Evolutionary conservation across 192 early-diverging fungal genomes (phyloP).

Genomic region (Dimargaris cristalligena): DNA sequence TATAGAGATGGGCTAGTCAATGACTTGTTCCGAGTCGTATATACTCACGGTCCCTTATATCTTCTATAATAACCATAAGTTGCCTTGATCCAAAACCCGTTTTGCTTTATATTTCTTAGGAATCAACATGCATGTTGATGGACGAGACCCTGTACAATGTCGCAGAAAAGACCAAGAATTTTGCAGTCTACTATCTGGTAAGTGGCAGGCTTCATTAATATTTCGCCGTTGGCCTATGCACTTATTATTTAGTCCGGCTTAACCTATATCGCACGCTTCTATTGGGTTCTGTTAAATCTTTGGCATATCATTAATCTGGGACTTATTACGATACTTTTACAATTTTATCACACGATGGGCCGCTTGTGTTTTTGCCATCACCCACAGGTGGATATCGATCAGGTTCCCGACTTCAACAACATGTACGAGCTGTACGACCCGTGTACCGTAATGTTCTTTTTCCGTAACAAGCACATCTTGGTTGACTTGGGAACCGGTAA

Average conservation of each 20-base stretch:
- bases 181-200: conserved; percentile 89
- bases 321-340: too few species aligned
- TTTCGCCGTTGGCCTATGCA: too few species aligned
- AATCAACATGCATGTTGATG: conserved; percentile 91
- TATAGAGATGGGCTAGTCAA: too few species aligned
- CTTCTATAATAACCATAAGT: too few species aligned
- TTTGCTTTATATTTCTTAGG: conserved; percentile 25
- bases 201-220: too few species aligned
- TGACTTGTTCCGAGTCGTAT: too few species aligned
- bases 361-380: neutral
- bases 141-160: conserved; percentile 89
- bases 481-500: conserved; percentile 97
- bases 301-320: too few species aligned
- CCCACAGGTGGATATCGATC: conserved; percentile 60
- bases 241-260: too few species aligned
- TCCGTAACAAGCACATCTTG: conserved; percentile 94
- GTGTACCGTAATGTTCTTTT: conserved; percentile 97
- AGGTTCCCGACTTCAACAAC: conserved; percentile 85
- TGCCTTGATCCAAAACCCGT: too few species aligned
- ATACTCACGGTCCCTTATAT: too few species aligned
- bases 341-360: neutral
- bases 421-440: conserved; percentile 99
- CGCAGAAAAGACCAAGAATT: conserved; percentile 94
- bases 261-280: too few species aligned
- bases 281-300: too few species aligned